Conservation (phyloP, 306 rosid species). For the Trifolium fragiferum region DNA sequence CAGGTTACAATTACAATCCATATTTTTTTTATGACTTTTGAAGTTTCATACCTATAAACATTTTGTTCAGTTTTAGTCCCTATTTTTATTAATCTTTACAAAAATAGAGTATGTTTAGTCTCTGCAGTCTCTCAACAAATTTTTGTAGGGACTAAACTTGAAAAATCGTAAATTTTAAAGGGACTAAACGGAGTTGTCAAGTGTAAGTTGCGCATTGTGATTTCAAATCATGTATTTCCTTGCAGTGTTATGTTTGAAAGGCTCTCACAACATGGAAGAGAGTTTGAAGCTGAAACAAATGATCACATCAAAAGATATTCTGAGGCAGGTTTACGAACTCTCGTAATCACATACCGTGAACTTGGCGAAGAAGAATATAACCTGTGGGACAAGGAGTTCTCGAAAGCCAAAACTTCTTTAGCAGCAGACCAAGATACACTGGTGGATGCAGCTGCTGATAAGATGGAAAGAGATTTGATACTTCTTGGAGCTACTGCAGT, state of each 20-base stretch:
- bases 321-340: constrained; percentile 89
- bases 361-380: constrained; percentile 69
- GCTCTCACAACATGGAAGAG: constrained; percentile 67
- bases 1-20: constrained; percentile 62
- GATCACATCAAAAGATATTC: constrained; percentile 72
- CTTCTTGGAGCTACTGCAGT: constrained; percentile 94
- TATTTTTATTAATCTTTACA: no score
- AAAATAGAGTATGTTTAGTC: neutral
- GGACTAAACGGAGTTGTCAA: constrained; percentile 26
- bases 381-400: constrained; percentile 68
- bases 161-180: neutral
- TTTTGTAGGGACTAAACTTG: neutral
- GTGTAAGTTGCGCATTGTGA: constrained; percentile 43
- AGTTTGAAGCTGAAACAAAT: constrained; percentile 73
- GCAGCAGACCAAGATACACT: constrained; percentile 58
- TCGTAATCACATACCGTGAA: constrained; percentile 68
- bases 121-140: neutral
- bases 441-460: constrained; percentile 65
- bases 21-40: constrained; percentile 6
- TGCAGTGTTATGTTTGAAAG: constrained; percentile 79
- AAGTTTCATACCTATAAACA: neutral
- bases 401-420: constrained; percentile 65
- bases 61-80: neutral
- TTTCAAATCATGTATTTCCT: constrained; percentile 39
- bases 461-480: constrained; percentile 70